Evolutionary conservation across 768 basidiomycete species (phyloP), one percentile per base, ranked within the genome.

Genomic region (Nidularia sp.): DNA sequence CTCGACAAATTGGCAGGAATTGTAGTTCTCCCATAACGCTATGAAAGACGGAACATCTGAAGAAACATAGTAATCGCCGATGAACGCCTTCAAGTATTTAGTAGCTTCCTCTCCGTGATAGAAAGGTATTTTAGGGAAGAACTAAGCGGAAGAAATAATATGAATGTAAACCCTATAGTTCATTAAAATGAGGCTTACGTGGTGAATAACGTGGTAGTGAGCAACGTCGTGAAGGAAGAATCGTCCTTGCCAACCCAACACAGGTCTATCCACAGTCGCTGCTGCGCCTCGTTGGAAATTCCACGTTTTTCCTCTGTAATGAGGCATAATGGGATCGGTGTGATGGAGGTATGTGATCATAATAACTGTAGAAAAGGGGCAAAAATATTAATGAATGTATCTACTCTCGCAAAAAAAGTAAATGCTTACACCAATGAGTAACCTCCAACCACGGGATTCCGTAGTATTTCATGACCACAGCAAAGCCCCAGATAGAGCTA

Each of bases 171-270:
- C 3, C 5, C 10, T 10, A 41, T 41, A 5, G 39, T 12, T 12
- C 10, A 12, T 18, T 12, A 41, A 45, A 8, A 5, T 32, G 15
- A 32, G 31, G 39, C 67, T 34, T 57, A 69, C 73, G 57, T 80
- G 79, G 55, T 81, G 79, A 32, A 79, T 64, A 49, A 80, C 78
- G 58, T 81, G 80, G 55, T 67, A 79, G 57, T 80, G 78, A 2
- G 76, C 75, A 5, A 81, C 74, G 55, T 76, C 76, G 54, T 79
- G 79, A 2, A 81, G 63, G 66, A 80, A 80, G 65, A 80, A 80
- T 5, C 74, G 67, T 10, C 79, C 79, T 58, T 75, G 72, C 76
- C 76, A 78, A 5, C 78, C 78, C 5, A 81, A 64, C 57, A 80
- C 71, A 50, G 68, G 52, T 25, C 77, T 62, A 58, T 81, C 79